A percentile compares a stretch with the other conserved stretches of the same genome.
phyloP scores from a whole-genome alignment of 2,329 filamentous ascomycete genomes.

The Diaporthe aspalathi region DNA sequence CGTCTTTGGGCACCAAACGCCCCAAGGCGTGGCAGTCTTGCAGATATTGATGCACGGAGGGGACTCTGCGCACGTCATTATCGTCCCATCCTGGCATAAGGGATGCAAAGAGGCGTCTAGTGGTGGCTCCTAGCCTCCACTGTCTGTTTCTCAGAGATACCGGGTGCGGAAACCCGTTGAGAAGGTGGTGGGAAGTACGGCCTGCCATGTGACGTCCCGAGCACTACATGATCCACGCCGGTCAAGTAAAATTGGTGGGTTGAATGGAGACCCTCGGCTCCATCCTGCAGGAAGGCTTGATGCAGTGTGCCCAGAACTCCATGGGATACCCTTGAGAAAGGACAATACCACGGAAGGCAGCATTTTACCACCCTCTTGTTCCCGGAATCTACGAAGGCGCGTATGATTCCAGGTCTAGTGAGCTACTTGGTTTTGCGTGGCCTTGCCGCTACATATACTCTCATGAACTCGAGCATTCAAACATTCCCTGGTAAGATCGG shows the following conservation, averaged over 20 bases:
- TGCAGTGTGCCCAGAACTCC: conserved; percentile 16
- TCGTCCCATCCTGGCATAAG: not conserved
- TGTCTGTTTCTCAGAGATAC: not conserved
- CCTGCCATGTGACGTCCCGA: conserved; percentile 18
- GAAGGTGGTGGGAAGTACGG: conserved; percentile 4
- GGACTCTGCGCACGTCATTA: conserved; percentile 14
- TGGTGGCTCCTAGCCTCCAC: conserved; percentile 6
- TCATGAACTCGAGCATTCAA: not conserved
- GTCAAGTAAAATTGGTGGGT: conserved; percentile 7
- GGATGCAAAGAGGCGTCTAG: not conserved
- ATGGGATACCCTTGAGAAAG: conserved; percentile 6
- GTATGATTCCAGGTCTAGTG: no score
- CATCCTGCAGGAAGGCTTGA: conserved; percentile 27
- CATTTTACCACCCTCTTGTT: not conserved
- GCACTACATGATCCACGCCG: conserved; percentile 11
- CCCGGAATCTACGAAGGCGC: not conserved
- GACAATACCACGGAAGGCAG: not conserved
- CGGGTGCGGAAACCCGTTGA: conserved; percentile 5
- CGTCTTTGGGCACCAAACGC: not conserved
- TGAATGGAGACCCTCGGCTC: not conserved
- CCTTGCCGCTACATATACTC: not conserved
- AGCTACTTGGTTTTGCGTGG: not conserved
- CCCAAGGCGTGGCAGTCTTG: not conserved
- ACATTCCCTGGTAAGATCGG: no score
- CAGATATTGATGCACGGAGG: not conserved